Evolutionary conservation across 2,329 filamentous ascomycete genomes (phyloP).

Genomic region (Daldinia sp.): DNA sequence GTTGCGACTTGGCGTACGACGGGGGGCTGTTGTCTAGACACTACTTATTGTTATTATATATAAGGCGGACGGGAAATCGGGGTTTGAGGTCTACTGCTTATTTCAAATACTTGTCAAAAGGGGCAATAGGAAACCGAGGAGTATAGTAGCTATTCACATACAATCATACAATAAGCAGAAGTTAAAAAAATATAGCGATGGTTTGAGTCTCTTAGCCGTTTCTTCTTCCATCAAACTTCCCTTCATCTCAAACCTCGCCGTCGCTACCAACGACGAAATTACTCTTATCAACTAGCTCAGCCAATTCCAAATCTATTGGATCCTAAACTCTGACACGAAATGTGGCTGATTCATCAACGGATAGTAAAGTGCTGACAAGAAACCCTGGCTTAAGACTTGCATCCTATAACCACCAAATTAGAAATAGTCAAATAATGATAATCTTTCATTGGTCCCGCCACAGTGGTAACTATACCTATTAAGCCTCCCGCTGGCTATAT

Average conservation of each 20-base stretch:
- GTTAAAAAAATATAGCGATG: constrained; percentile 25
- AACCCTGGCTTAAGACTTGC: constrained; percentile 20
- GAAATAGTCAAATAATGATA: background rate
- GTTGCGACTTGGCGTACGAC: constrained; percentile 12
- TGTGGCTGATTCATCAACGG: constrained; percentile 13
- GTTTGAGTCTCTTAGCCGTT: background rate
- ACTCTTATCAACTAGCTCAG: background rate
- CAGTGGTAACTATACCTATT: constrained; percentile 26
- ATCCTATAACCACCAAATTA: constrained; percentile 9
- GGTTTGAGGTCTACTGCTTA: constrained; percentile 7
- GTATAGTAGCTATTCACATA: background rate
- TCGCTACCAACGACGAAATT: background rate
- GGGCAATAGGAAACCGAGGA: background rate
- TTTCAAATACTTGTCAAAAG: constrained; percentile 23
- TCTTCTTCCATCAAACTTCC: no score
- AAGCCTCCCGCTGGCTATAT: constrained; percentile 23
- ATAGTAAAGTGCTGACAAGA: constrained; percentile 32
- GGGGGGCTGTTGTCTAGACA: background rate
- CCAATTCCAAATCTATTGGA: background rate
- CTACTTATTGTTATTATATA: constrained; percentile 14
- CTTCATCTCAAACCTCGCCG: background rate
- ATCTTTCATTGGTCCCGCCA: constrained; percentile 32
- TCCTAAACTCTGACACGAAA: constrained; percentile 1
- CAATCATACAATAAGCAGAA: background rate
- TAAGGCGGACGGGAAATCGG: constrained; percentile 6